phyloP scores from a whole-genome alignment of 2,329 filamentous ascomycete genomes.

The Epichloe hybrida region DNA sequence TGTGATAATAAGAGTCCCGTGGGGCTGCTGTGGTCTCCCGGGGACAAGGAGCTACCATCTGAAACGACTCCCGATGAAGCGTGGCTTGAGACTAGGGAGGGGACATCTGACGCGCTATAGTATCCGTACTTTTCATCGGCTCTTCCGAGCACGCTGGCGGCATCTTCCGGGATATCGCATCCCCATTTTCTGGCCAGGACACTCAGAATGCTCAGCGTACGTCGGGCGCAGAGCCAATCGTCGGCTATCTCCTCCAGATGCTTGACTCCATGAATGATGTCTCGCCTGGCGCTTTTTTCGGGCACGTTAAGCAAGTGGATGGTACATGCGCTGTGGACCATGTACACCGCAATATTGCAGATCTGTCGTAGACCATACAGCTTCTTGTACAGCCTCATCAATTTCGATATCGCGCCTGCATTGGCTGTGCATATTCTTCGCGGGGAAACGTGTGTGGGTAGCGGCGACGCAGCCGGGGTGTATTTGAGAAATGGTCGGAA shows the following conservation, averaged over 20 bases:
- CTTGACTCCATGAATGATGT: conserved; percentile 81
- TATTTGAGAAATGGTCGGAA: conserved; percentile 95
- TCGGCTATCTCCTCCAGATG: conserved; percentile 93
- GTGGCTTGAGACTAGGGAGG: conserved; percentile 34
- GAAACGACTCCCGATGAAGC: conserved; percentile 16
- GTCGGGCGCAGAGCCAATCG: conserved; percentile 79
- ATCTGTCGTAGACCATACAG: conserved; percentile 85
- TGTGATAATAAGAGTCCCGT: conserved; percentile 20
- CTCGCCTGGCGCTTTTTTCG: conserved; percentile 72
- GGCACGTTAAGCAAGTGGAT: conserved; percentile 89
- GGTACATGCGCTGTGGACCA: conserved; percentile 84
- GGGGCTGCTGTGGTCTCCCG: conserved; percentile 20
- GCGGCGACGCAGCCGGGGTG: conserved; percentile 62
- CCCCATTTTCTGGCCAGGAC: conserved; percentile 82
- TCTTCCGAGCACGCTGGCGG: conserved; percentile 57
- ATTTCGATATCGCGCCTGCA: conserved; percentile 77
- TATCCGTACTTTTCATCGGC: conserved; percentile 70
- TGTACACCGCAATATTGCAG: conserved; percentile 93
- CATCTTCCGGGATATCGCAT: conserved; percentile 75
- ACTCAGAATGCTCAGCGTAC: conserved; percentile 74
- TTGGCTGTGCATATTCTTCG: conserved; percentile 84
- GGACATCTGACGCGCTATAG: conserved; percentile 48
- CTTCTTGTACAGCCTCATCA: conserved; percentile 90
- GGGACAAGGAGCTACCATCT: conserved; percentile 13
- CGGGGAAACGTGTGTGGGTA: conserved; percentile 78